Percentiles rank a stretch among this genome's conserved stretches.
These are phyloP conservation scores for Boletus pseudo-olivaceus DNA, from an alignment of 768 basidiomycete genomes.

Conservation along the genomic window DNA sequence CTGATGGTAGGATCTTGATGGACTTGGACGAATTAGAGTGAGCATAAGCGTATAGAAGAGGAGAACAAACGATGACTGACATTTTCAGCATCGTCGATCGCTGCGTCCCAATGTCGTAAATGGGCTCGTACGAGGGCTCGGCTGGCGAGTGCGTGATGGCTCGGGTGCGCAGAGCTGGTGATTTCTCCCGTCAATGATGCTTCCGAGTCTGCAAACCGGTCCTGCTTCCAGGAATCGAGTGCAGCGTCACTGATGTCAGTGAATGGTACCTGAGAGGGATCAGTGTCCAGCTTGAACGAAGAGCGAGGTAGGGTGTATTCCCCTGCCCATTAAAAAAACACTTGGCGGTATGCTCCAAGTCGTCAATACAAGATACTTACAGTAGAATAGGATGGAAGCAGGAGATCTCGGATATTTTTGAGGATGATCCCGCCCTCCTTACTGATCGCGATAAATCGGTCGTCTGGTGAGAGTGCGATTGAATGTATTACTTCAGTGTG, in stretches of 20 bases:
- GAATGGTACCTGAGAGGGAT: neutral
- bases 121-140: neutral
- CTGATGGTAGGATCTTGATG: no score
- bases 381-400: neutral
- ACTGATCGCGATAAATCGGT: neutral
- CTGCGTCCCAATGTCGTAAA: neutral
- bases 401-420: neutral
- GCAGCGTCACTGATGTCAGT: neutral
- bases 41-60: no score
- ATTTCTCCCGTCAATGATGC: neutral
- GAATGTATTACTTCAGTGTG: neutral
- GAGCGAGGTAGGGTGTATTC: neutral
- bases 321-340: no score
- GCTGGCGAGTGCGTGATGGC: neutral
- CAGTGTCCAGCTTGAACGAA: no score
- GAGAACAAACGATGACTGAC: no score
- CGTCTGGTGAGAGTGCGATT: slow-evolving; percentile 1
- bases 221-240: neutral
- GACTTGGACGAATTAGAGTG: no score
- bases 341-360: no score
- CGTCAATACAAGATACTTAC: neutral
- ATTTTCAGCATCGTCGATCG: no score
- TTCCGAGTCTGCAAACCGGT: neutral
- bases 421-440: neutral
- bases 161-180: neutral